Evolutionary conservation across 257 asterid species (phyloP).

Genomic region (Solanum dulcamara): DNA sequence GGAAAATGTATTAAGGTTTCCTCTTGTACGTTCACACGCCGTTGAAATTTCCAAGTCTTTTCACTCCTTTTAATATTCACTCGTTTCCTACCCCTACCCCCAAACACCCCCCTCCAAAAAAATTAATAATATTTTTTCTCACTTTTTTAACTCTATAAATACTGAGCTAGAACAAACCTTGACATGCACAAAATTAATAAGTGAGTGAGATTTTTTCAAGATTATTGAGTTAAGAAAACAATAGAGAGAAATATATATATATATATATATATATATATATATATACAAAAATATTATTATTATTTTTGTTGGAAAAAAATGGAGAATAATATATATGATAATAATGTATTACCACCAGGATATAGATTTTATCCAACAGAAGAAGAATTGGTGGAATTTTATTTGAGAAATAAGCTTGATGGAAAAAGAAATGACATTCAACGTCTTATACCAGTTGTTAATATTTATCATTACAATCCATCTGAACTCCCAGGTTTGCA

Average conservation of each 20-base stretch:
- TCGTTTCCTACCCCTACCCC: not conserved
- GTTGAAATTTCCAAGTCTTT: slow-evolving; percentile 1
- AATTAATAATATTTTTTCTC: not conserved
- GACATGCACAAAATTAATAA: not conserved
- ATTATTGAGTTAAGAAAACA: not conserved
- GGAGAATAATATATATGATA: slow-evolving; percentile 2
- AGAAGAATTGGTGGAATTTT: slow-evolving; percentile 49
- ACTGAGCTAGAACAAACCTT: not conserved
- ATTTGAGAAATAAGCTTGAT: slow-evolving; percentile 30
- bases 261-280: not conserved
- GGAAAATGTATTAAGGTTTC: not conserved
- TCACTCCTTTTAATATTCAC: slow-evolving; percentile 2
- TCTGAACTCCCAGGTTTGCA: slow-evolving; percentile 47
- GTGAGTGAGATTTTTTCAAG: not conserved
- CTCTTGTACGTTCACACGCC: not conserved
- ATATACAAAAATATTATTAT: no score
- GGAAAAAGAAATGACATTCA: slow-evolving; percentile 23
- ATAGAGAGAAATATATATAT: not conserved
- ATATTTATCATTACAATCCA: slow-evolving; percentile 45
- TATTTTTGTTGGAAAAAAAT: not conserved
- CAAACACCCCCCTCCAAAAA: not conserved
- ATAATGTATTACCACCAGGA: slow-evolving; percentile 22
- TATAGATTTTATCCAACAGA: slow-evolving; percentile 53
- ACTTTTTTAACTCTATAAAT: not conserved
- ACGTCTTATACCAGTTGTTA: slow-evolving; percentile 36